These are phyloP conservation scores for Vigna radiata DNA, from an alignment of 306 rosid species.

Conservation along the genomic window DNA sequence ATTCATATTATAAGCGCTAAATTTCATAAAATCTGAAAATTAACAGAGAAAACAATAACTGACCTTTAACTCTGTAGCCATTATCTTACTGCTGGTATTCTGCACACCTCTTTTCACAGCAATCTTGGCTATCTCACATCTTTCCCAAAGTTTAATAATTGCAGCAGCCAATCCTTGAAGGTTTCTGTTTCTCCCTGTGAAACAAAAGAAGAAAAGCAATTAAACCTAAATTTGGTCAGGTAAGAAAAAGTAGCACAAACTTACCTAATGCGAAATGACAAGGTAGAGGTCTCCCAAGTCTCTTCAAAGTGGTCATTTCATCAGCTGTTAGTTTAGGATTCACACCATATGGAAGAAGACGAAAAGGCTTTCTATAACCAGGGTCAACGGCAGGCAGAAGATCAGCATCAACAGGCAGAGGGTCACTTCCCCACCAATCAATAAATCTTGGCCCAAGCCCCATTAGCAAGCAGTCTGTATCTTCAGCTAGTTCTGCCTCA, in stretches of 20 bases:
- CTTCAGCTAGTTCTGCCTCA: slow-evolving; percentile 76
- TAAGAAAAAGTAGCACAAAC: slow-evolving; percentile 48
- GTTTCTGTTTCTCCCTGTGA: slow-evolving; percentile 81
- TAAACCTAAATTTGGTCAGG: slow-evolving; percentile 29
- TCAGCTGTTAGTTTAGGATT: slow-evolving; percentile 80
- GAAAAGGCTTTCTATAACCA: slow-evolving; percentile 86
- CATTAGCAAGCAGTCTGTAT: slow-evolving; percentile 72
- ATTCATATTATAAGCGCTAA: slow-evolving; percentile 28
- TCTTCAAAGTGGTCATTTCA: slow-evolving; percentile 85
- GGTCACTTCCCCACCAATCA: slow-evolving; percentile 98
- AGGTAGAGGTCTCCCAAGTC: slow-evolving; percentile 84
- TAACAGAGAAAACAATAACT: slow-evolving; percentile 24
- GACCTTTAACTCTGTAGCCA: slow-evolving; percentile 95
- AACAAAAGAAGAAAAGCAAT: slow-evolving; percentile 28
- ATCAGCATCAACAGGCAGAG: slow-evolving; percentile 91
- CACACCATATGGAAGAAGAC: slow-evolving; percentile 96
- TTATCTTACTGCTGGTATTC: slow-evolving; percentile 80
- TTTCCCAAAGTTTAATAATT: slow-evolving; percentile 88
- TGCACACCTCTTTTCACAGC: slow-evolving; percentile 97
- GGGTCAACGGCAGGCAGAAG: slow-evolving; percentile 73
- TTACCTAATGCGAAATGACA: slow-evolving; percentile 92
- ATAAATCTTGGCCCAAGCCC: slow-evolving; percentile 92
- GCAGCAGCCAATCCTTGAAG: slow-evolving; percentile 94
- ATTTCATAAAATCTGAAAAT: slow-evolving; percentile 31
- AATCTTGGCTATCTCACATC: slow-evolving; percentile 88